phyloP scores from a whole-genome alignment of 768 basidiomycete genomes.

The Termitomyces eurrhizus region DNA sequence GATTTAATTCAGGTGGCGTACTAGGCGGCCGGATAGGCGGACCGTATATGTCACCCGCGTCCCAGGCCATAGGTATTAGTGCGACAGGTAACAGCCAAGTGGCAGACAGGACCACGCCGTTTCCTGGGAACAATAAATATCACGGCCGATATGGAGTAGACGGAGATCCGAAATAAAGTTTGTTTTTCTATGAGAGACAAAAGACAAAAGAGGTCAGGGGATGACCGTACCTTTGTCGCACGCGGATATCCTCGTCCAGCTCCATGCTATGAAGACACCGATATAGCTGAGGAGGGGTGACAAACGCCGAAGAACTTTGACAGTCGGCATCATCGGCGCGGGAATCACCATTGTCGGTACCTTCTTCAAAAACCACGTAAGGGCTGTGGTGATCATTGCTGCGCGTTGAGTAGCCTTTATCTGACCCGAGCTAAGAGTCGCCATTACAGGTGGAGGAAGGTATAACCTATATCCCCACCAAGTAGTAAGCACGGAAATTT shows the following conservation, averaged over 20 bases:
- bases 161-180: neutral
- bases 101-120: slow-evolving; percentile 78
- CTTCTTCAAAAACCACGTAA: slow-evolving; percentile 67
- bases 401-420: slow-evolving; percentile 71
- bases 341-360: slow-evolving; percentile 62
- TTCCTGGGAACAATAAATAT: slow-evolving; percentile 35
- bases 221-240: slow-evolving; percentile 58
- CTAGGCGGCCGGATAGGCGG: slow-evolving; percentile 16
- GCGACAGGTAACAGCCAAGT: slow-evolving; percentile 81
- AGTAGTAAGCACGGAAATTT: slow-evolving; percentile 67
- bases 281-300: slow-evolving; percentile 68
- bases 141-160: neutral
- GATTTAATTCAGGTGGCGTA: neutral
- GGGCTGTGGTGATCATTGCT: slow-evolving; percentile 68
- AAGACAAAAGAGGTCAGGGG: neutral
- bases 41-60: slow-evolving; percentile 41
- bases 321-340: slow-evolving; percentile 50
- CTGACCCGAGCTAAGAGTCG: slow-evolving; percentile 55
- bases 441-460: slow-evolving; percentile 74
- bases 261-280: slow-evolving; percentile 76
- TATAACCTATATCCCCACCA: slow-evolving; percentile 84
- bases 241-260: slow-evolving; percentile 63
- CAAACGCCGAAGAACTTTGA: slow-evolving; percentile 56
- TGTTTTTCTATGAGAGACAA: neutral
- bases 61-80: slow-evolving; percentile 73